Base-by-base conservation (phyloP, 176 grass and related monocot species). In the Rhynchospora tenuis region DNA sequence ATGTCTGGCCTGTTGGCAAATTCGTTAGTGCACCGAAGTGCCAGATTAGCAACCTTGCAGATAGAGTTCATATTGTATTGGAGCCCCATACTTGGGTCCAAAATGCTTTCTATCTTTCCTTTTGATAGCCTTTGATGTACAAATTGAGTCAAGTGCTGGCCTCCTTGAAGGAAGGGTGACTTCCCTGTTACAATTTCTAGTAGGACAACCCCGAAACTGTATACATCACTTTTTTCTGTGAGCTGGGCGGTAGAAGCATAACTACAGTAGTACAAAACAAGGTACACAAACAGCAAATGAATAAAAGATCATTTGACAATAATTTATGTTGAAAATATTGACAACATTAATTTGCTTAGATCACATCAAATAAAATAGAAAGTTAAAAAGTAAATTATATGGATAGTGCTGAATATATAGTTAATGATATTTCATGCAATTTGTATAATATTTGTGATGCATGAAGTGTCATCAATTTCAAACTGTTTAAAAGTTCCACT, bases 211-310 rank as follows among this genome's bases (percentile, higher is more conserved):
- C 86, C 84, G 11, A 88, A 91, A 31, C 84, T 88, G 13, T 86
- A 91, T 1, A 91, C 80, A 2, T 91, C 92, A 51, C 87, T 91
- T 76, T 86, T 94, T 58, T 89, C 80, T 12, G 48, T 90, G 0
- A 86, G 73, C 11, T 90, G 86, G 58, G 31, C 52, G 14, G 83
- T 72, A 0, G n/a, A 63, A 28, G 90, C 59, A 59, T 89, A 91
- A 87, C 89, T 94, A 59, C 63, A 48, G 23, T 16, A 31, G 42
- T n/a, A 69, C 7, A 5, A 33, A 54, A 73, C 1, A 42, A 42
- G 23, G 7, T 23, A 72, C 31, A 72, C 9, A 3, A 33, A 65
- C 11, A 24, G 33, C 6, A 80, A 62, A 24, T 7, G 11, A 74
- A 13, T 73, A 16, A 38, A 2, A 6, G 3, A 43, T 19, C 20